These are phyloP conservation scores for Raddia guianensis DNA, from an alignment of 176 grass and related monocot species.

Conservation along the genomic window DNA sequence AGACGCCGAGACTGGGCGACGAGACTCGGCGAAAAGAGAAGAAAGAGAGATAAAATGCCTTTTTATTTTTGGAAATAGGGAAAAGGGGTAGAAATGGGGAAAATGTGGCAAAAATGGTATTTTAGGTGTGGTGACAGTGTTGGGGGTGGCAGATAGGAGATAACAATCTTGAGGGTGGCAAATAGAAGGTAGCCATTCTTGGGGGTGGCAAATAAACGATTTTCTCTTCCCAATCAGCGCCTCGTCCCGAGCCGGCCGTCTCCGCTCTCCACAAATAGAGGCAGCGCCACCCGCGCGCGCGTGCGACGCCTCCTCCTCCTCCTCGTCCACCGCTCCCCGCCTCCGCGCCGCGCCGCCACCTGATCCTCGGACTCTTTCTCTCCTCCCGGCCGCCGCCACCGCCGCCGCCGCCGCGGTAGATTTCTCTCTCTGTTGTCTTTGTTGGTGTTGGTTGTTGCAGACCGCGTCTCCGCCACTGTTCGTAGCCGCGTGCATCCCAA, in stretches of 20 bases:
- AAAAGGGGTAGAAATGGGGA: too few relatives aligned
- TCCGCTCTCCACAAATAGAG: background rate
- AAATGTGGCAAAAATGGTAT: too few relatives aligned
- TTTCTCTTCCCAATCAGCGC: conserved; percentile 24
- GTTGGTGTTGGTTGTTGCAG: background rate
- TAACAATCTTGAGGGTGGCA: too few relatives aligned
- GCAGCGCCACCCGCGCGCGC: conserved; percentile 10
- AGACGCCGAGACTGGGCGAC: too few relatives aligned
- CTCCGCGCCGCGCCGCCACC: background rate
- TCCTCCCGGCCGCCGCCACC: background rate
- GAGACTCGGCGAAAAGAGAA: too few relatives aligned
- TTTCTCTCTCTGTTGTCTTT: background rate
- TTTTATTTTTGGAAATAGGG: too few relatives aligned
- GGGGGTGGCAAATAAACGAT: too few relatives aligned
- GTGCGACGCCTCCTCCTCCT: background rate
- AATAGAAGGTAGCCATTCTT: too few relatives aligned
- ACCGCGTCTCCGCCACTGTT: background rate
- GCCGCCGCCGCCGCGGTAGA: conserved; percentile 24
- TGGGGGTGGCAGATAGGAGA: too few relatives aligned
- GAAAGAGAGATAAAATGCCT: too few relatives aligned
- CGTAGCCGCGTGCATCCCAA: background rate
- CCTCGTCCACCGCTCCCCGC: background rate
- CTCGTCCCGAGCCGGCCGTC: background rate
- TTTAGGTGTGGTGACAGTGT: too few relatives aligned
- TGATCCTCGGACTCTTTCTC: background rate